Conservation (phyloP, 1,139 yeast genomes). For the Nakaseomyces kungkrabaensis region DNA sequence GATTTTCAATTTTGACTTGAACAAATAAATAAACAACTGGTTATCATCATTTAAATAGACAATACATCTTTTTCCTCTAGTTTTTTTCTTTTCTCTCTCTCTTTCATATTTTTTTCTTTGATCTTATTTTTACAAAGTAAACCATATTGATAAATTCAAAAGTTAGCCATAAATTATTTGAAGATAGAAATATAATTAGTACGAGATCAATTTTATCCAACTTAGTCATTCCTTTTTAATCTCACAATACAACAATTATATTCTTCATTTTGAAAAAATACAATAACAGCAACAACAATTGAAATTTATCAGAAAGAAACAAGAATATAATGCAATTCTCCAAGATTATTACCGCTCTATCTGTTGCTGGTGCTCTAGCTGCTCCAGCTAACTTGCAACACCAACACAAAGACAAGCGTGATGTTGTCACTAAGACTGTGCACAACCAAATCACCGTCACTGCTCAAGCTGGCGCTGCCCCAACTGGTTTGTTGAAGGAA, state of each 20-base stretch:
- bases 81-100: too few relatives aligned
- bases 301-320: too few relatives aligned
- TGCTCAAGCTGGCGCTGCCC: conserved; percentile 12
- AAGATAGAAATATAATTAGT: background rate
- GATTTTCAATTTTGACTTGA: too few relatives aligned
- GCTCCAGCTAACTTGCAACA: conserved; percentile 31
- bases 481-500: conserved; percentile 7
- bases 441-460: conserved; percentile 32
- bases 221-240: conserved; percentile 3
- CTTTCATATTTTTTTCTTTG: background rate
- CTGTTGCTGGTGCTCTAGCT: conserved; percentile 30
- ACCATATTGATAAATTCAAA: background rate
- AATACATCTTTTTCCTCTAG: background rate
- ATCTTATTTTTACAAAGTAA: background rate
- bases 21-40: background rate
- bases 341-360: conserved; percentile 28
- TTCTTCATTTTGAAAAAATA: background rate
- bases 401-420: conserved; percentile 41
- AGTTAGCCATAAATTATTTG: background rate
- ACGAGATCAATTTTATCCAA: conserved; percentile 2
- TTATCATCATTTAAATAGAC: background rate
- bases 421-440: conserved; percentile 35
- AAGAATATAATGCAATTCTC: conserved; percentile 28
- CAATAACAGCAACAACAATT: background rate
- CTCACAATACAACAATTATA: background rate